These are phyloP conservation scores for Paraphoma chrysanthemicola DNA, from an alignment of 2,329 filamentous ascomycete species.

Conservation along the genomic window DNA sequence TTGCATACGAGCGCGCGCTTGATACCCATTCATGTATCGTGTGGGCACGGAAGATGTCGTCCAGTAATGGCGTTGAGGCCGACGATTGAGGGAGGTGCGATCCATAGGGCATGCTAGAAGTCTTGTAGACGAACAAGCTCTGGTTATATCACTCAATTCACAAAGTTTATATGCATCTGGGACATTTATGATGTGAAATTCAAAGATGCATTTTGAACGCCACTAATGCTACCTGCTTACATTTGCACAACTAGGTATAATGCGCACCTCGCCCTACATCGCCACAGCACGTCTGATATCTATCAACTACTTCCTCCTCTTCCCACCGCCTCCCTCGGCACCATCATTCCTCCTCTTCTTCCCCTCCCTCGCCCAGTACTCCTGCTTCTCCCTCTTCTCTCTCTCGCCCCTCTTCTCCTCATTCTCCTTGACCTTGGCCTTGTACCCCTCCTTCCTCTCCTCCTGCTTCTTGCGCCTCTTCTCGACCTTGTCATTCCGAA, in stretches of 20 bases:
- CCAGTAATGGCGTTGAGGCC: neutral
- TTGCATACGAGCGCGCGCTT: neutral
- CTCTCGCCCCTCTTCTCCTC: conserved; percentile 84
- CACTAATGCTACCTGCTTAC: conserved; percentile 1
- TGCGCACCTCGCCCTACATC: neutral
- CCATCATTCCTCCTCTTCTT: conserved; percentile 72
- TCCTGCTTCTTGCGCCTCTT: conserved; percentile 88
- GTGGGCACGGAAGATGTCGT: neutral
- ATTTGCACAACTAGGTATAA: neutral
- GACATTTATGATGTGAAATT: too few species aligned
- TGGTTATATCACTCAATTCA: too few species aligned
- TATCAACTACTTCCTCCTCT: conserved; percentile 32
- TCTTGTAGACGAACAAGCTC: too few species aligned
- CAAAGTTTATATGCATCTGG: too few species aligned
- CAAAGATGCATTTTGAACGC: neutral
- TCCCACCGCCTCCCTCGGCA: conserved; percentile 50
- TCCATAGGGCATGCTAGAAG: too few species aligned
- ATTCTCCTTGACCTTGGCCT: conserved; percentile 81
- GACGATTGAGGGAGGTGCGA: too few species aligned
- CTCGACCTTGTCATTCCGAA: conserved; percentile 88
- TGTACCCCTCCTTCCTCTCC: conserved; percentile 79
- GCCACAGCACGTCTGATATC: neutral
- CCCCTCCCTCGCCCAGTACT: conserved; percentile 91
- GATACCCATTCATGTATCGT: neutral
- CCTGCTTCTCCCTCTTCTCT: conserved; percentile 90